Conservation (phyloP, 139 green algal genomes). For the Haematococcus sp. region DNA sequence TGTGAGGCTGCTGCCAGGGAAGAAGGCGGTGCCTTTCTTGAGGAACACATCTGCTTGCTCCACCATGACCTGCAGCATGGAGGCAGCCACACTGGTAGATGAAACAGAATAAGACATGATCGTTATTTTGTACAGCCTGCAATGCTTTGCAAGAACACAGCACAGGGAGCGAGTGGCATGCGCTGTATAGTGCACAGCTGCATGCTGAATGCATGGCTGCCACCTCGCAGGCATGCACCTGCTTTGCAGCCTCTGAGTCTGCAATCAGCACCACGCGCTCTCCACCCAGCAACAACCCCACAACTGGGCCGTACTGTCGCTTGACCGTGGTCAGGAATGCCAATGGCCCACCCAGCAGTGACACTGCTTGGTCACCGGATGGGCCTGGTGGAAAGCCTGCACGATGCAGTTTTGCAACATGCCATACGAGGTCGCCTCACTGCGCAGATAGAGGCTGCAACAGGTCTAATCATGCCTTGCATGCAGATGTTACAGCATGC, state of each 20-base stretch:
- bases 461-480: neutral
- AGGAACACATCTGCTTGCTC: slow-evolving; percentile 36
- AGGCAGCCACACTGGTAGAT: neutral
- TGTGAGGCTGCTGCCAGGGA: slow-evolving; percentile 72
- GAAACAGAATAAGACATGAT: no score
- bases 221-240: slow-evolving; percentile 15
- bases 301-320: slow-evolving; percentile 49
- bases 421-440: neutral
- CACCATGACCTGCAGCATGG: slow-evolving; percentile 18
- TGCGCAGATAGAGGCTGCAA: neutral
- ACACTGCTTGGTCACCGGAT: slow-evolving; percentile 55
- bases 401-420: neutral
- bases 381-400: slow-evolving; percentile 56
- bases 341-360: slow-evolving; percentile 65
- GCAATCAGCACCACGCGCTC: slow-evolving; percentile 76
- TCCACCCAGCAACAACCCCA: slow-evolving; percentile 74
- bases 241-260: slow-evolving; percentile 35
- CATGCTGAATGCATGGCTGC: neutral
- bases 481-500: neutral
- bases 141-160: no score
- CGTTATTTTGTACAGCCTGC: no score
- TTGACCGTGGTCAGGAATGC: slow-evolving; percentile 46
- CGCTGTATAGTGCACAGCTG: no score
- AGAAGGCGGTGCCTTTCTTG: slow-evolving; percentile 87
- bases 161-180: no score